Conservation (phyloP, 441 rosid genomes). For the Raphanus hybrid region DNA sequence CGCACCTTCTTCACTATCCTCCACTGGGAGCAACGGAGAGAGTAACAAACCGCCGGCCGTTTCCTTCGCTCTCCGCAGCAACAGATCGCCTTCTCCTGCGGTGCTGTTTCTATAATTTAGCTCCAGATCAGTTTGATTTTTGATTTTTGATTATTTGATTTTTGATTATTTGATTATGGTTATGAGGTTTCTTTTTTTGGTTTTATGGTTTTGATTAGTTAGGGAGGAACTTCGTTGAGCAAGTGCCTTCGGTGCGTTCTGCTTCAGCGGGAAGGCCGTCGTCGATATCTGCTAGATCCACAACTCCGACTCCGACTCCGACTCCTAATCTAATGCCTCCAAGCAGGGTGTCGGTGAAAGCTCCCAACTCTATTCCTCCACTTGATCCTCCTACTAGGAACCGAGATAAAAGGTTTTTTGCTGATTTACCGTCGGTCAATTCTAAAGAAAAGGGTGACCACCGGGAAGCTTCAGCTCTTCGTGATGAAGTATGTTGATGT, state of each 20-base stretch:
- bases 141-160: too few species aligned
- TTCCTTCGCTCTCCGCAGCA: conserved; percentile 56
- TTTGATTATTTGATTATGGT: too few species aligned
- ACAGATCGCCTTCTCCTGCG: conserved; percentile 94
- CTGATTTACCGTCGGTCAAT: conserved; percentile 58
- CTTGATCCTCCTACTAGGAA: conserved; percentile 68
- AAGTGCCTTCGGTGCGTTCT: conserved; percentile 62
- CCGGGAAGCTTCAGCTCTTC: conserved; percentile 90
- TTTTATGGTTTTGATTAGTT: conserved; percentile 57
- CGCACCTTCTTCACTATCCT: conserved; percentile 39
- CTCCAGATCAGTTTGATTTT: too few species aligned
- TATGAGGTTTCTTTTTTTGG: conserved; percentile 29
- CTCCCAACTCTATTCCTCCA: conserved; percentile 61
- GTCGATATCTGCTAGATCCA: conserved; percentile 50
- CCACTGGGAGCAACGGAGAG: conserved; percentile 46
- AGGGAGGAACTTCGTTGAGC: conserved; percentile 86
- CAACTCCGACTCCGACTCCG: conserved; percentile 40
- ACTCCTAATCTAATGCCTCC: conserved; percentile 56
- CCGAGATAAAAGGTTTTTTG: conserved; percentile 64
- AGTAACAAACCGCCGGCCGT: conserved; percentile 45
- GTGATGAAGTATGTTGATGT: conserved; percentile 67
- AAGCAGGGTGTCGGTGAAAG: conserved; percentile 55
- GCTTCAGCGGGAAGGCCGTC: conserved; percentile 78
- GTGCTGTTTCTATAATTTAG: conserved; percentile 43
- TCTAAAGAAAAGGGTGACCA: conserved; percentile 62